Conservation (phyloP, 495 filamentous ascomycete genomes). For the Xylaria bambusicola region DNA sequence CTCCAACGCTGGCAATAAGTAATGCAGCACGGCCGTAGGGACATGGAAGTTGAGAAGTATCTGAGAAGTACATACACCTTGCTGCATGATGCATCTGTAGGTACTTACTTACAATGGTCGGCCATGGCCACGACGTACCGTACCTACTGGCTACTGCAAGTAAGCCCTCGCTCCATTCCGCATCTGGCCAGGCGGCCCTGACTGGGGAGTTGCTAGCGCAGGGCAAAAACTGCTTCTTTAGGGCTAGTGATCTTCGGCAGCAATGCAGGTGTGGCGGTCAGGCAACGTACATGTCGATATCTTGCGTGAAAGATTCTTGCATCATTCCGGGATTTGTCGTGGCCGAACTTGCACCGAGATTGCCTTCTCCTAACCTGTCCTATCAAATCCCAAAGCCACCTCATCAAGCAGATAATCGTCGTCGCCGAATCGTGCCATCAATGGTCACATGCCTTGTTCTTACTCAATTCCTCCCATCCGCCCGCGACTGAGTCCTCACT, state of each 20-base stretch:
- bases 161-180: slow-evolving; percentile 10
- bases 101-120: too few relatives aligned
- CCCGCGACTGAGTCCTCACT: neutral
- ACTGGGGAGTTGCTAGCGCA: slow-evolving; percentile 16
- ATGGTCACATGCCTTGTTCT: slow-evolving; percentile 17
- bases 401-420: slow-evolving; percentile 21
- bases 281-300: neutral
- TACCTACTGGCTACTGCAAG: too few relatives aligned
- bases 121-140: neutral
- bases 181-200: slow-evolving; percentile 17
- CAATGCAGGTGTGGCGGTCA: slow-evolving; percentile 18
- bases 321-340: slow-evolving; percentile 26
- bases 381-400: slow-evolving; percentile 20
- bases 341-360: slow-evolving; percentile 27
- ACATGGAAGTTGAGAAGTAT: too few relatives aligned
- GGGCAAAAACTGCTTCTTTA: slow-evolving; percentile 22
- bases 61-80: slow-evolving; percentile 11
- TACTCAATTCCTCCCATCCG: neutral
- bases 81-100: slow-evolving; percentile 10
- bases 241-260: slow-evolving; percentile 20
- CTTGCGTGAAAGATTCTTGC: slow-evolving; percentile 10
- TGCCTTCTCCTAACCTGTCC: slow-evolving; percentile 18
- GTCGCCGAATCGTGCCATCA: slow-evolving; percentile 19
- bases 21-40: too few relatives aligned
- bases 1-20: too few relatives aligned